Conservation (phyloP, 139 green algal genomes). For the Eudorina sp. region DNA sequence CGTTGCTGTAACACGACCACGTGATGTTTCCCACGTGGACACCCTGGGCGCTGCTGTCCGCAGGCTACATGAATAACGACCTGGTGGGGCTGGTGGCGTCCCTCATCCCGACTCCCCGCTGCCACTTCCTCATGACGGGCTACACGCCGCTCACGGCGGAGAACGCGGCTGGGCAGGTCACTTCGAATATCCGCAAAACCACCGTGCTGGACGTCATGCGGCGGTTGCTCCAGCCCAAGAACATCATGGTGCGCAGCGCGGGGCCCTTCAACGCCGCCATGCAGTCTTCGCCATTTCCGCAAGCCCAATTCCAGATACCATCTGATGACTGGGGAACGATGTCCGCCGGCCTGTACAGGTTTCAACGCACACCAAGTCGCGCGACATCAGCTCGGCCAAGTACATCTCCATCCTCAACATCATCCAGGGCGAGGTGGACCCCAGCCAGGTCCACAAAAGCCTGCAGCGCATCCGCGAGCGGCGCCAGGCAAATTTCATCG, state of each 20-base stretch:
- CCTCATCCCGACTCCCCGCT: conserved; percentile 96
- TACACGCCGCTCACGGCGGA: conserved; percentile 97
- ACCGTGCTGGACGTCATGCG: conserved; percentile 99
- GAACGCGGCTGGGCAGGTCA: conserved; percentile 53
- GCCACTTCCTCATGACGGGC: conserved; percentile 97
- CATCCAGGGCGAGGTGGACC: conserved; percentile 84
- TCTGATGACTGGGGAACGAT: no score
- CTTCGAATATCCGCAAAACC: conserved; percentile 85
- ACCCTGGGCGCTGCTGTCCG: not conserved
- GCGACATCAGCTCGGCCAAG: conserved; percentile 80
- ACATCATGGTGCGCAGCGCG: conserved; percentile 96
- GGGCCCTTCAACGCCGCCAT: no score
- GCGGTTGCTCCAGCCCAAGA: conserved; percentile 95
- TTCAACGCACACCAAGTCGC: conserved; percentile 83
- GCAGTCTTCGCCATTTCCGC: no score
- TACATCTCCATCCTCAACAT: conserved; percentile 99
- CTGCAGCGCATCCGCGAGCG: conserved; percentile 97
- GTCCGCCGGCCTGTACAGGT: no score
- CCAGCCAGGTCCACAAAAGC: conserved; percentile 95
- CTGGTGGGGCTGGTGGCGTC: conserved; percentile 95
- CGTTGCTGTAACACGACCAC: no score
- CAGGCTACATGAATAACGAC: conserved; percentile 99
- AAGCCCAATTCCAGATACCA: no score
- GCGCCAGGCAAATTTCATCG: conserved; percentile 96
- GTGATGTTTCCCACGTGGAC: no score